phyloP scores from a whole-genome alignment of 1,284 basidiomycete species.

The Exobasidium rhododendri region DNA sequence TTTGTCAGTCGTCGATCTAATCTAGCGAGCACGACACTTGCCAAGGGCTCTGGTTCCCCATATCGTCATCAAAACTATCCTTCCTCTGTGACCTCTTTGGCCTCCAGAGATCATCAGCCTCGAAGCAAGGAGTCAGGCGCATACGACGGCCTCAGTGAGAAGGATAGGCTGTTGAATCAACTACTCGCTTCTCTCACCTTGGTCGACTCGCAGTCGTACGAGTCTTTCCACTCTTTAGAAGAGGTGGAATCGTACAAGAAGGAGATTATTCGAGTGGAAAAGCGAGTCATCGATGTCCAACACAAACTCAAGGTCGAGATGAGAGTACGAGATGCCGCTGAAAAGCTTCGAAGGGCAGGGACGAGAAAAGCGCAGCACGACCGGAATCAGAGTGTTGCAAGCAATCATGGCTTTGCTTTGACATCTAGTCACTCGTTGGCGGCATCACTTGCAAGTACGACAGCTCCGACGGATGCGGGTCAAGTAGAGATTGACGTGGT shows the following conservation, averaged over 20 bases:
- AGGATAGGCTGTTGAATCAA: neutral
- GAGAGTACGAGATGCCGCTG: slow-evolving; percentile 39
- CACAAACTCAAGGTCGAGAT: slow-evolving; percentile 41
- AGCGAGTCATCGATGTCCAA: slow-evolving; percentile 24
- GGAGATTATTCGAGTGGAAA: slow-evolving; percentile 34
- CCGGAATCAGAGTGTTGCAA: neutral
- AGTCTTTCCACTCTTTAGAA: slow-evolving; percentile 27
- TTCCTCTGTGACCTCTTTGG: neutral
- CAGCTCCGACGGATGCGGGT: slow-evolving; percentile 20
- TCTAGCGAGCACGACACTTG: neutral
- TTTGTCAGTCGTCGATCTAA: neutral
- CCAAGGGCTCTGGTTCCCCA: neutral
- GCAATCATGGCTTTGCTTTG: slow-evolving; percentile 21
- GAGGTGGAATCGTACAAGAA: slow-evolving; percentile 33
- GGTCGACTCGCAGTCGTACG: slow-evolving; percentile 35
- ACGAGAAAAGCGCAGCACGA: slow-evolving; percentile 17
- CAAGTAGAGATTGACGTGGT: slow-evolving; percentile 34
- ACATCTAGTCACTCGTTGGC: neutral
- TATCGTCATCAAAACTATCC: neutral
- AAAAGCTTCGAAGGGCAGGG: slow-evolving; percentile 38
- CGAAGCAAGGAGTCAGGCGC: neutral
- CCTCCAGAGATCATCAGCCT: neutral
- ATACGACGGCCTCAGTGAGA: neutral
- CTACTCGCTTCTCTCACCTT: slow-evolving; percentile 16
- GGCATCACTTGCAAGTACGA: slow-evolving; percentile 17